phyloP scores from a whole-genome alignment of 306 rosid genomes.

The Vigna radiata region DNA sequence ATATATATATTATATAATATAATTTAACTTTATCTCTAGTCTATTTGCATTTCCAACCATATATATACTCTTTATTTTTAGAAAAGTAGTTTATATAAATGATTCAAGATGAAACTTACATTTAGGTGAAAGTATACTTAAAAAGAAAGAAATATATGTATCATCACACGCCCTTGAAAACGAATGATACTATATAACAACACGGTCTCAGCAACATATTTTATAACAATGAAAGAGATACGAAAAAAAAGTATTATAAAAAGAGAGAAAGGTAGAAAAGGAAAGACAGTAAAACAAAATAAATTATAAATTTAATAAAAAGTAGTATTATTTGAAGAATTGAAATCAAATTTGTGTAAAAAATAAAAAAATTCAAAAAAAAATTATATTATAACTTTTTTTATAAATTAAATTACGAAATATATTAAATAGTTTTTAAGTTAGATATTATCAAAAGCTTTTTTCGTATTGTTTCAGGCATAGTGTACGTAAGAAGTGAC shows the following conservation, averaged over 20 bases:
- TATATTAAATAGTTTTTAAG: background rate
- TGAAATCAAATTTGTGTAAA: background rate
- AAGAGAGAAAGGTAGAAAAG: background rate
- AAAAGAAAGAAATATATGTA: background rate
- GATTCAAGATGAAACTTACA: background rate
- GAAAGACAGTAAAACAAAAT: too few relatives aligned
- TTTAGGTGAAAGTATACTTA: background rate
- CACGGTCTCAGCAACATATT: background rate
- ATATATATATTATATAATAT: too few relatives aligned
- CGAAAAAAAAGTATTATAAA: background rate
- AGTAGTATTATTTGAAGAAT: background rate
- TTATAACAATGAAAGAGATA: background rate
- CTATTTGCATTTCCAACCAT: too few relatives aligned
- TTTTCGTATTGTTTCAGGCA: background rate
- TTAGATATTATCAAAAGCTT: background rate
- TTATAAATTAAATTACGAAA: background rate
- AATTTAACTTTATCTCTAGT: too few relatives aligned
- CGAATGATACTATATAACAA: background rate
- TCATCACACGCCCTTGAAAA: background rate
- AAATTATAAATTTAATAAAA: background rate
- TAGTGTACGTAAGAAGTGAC: constrained; percentile 41
- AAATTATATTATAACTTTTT: background rate
- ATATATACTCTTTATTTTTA: background rate
- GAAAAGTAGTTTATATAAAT: background rate
- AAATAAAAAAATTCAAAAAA: too few relatives aligned